Base-by-base conservation (phyloP, 2,329 filamentous ascomycete genomes). In the Stachybotrys echinatus region DNA sequence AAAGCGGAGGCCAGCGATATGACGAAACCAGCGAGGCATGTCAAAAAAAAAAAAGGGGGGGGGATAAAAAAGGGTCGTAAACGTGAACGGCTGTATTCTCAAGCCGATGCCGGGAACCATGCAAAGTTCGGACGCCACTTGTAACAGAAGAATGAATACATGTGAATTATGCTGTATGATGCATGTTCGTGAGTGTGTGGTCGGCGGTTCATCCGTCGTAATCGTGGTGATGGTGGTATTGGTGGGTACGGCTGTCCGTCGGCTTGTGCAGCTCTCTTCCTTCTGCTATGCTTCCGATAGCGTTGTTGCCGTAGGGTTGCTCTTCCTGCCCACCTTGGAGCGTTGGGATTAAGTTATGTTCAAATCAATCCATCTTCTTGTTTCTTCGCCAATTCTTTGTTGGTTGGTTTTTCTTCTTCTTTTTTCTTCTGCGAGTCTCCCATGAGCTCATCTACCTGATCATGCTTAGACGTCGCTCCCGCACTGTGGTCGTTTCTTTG, bases 401-500 rank as follows among this genome's bases (percentile, higher is more conserved):
- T 14, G 14, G 5, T 40, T 40, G 12, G 10, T 50, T 40, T 52
- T 52, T 51, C 52, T 31, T 50, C 48, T 22, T 53, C 38, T 52
- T 47, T 52, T 47, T 56, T 49, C 45, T 43, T 34, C 50, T 23
- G 18, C 27, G 37, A 17, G 20, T n/a, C n/a, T n/a, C 45, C 43
- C 17, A 17, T 37, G 8, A 37, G 31, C 17, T n/a, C 3, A 8
- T 40, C n/a, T 18, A 40, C 38, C 38, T 40, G 48, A 68, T 63
- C 61, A 66, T 67, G 63, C 68, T 72, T 51, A 66, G 61, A 53
- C 73, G 67, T 66, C 74, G 74, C 54, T 76, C 69, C 21, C 67
- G 58, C 12, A 64, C 57, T 22, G 62, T 56, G 19, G 63, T 58
- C 54, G 58, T 63, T 48, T 68, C 64, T 65, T 69, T 69, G 40